Conservation (phyloP, 139 green algal genomes). For the Tetraselmis chui region DNA sequence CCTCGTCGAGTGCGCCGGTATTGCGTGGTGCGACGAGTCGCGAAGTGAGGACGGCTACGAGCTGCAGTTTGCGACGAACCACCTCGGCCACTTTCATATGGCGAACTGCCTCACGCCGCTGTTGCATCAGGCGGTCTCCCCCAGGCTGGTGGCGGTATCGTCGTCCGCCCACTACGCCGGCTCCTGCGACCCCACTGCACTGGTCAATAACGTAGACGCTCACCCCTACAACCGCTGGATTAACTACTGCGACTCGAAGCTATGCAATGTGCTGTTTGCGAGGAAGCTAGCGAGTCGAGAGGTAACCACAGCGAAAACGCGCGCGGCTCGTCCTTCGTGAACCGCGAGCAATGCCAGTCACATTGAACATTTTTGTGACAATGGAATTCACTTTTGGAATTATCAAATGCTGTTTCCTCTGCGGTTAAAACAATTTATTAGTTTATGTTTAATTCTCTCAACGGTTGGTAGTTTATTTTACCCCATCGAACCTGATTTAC, state of each 20-base stretch:
- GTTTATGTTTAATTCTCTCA: too few relatives aligned
- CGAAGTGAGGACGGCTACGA: slow-evolving; percentile 28
- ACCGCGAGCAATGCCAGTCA: too few relatives aligned
- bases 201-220: neutral
- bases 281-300: slow-evolving; percentile 7
- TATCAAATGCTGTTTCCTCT: too few relatives aligned
- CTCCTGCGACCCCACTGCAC: slow-evolving; percentile 12
- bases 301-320: too few relatives aligned
- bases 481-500: too few relatives aligned
- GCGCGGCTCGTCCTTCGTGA: too few relatives aligned
- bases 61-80: slow-evolving; percentile 42
- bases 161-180: slow-evolving; percentile 16
- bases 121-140: slow-evolving; percentile 19
- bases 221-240: slow-evolving; percentile 21
- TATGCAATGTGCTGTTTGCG: slow-evolving; percentile 46
- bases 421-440: too few relatives aligned
- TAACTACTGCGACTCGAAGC: slow-evolving; percentile 48
- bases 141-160: slow-evolving; percentile 22
- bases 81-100: slow-evolving; percentile 44
- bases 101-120: slow-evolving; percentile 17
- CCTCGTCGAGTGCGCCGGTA: slow-evolving; percentile 11
- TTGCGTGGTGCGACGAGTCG: neutral
- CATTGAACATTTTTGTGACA: too few relatives aligned
- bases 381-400: too few relatives aligned
- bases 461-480: too few relatives aligned